phyloP scores from a whole-genome alignment of 1,284 basidiomycete species.

The Gomphus sp. region DNA sequence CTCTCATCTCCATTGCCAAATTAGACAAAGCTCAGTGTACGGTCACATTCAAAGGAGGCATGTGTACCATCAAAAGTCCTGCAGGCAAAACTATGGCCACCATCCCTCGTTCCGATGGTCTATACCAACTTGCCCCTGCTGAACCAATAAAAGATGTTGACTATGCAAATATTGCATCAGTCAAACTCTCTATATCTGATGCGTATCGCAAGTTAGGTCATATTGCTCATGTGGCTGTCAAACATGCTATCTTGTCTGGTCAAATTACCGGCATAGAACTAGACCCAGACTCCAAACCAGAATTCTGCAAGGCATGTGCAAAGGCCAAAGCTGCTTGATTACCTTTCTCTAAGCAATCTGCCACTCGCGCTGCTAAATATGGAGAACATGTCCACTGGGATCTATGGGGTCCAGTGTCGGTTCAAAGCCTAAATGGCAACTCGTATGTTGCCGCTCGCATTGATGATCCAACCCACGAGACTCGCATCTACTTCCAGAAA shows the following conservation, averaged over 20 bases:
- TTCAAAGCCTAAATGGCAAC: not conserved
- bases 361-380: no score
- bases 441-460: constrained; percentile 9
- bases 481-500: constrained; percentile 17
- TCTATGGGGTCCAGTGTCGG: not conserved
- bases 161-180: not conserved
- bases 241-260: constrained; percentile 12
- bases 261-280: no score
- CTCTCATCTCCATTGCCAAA: not conserved
- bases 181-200: not conserved
- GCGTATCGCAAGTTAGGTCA: constrained; percentile 22
- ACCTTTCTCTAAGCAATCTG: no score
- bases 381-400: no score
- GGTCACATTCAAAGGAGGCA: not conserved
- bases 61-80: not conserved
- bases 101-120: not conserved
- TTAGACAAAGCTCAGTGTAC: not conserved
- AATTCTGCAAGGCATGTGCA: no score
- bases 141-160: not conserved
- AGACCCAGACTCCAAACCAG: not conserved
- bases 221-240: constrained; percentile 18
- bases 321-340: no score
- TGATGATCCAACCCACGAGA: constrained; percentile 14
- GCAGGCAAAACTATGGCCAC: not conserved
- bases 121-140: not conserved